phyloP scores from a whole-genome alignment of 305 asterid genomes.

The Andrographis paniculata region DNA sequence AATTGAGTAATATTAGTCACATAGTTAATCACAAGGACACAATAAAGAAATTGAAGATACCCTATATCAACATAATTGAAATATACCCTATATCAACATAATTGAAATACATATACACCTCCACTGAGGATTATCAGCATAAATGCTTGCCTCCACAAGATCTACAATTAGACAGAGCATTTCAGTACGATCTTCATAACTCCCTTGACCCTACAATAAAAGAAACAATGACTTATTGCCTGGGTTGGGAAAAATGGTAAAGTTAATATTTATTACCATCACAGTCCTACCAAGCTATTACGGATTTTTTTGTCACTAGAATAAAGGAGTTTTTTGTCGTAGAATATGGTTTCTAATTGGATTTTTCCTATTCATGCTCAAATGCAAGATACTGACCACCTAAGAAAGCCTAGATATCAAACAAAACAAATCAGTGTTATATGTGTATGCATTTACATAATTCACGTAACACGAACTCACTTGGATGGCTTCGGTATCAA shows the following conservation, averaged over 20 bases:
- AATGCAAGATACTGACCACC: neutral
- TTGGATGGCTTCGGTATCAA: slow-evolving; percentile 88
- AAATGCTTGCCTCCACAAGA: slow-evolving; percentile 95
- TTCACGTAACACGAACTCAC: slow-evolving; percentile 36
- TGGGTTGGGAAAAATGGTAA: too few species aligned
- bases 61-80: too few species aligned
- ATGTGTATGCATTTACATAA: too few species aligned
- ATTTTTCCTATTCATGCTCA: neutral
- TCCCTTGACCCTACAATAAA: slow-evolving; percentile 95
- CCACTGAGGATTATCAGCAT: slow-evolving; percentile 96
- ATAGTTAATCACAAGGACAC: slow-evolving; percentile 2
- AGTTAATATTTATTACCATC: too few species aligned
- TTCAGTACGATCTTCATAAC: slow-evolving; percentile 91
- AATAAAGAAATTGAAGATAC: slow-evolving; percentile 5
- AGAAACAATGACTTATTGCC: too few species aligned
- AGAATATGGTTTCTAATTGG: neutral
- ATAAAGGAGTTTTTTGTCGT: too few species aligned
- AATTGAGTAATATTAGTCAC: slow-evolving; percentile 10
- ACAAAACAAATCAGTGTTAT: neutral
- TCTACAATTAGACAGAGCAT: slow-evolving; percentile 89
- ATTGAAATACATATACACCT: slow-evolving; percentile 35
- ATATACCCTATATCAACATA: neutral
- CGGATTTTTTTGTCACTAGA: too few species aligned
- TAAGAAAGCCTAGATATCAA: neutral
- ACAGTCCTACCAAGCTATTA: too few species aligned